Base-by-base conservation (phyloP, 768 basidiomycete species). In the Lepiota venenata region DNA sequence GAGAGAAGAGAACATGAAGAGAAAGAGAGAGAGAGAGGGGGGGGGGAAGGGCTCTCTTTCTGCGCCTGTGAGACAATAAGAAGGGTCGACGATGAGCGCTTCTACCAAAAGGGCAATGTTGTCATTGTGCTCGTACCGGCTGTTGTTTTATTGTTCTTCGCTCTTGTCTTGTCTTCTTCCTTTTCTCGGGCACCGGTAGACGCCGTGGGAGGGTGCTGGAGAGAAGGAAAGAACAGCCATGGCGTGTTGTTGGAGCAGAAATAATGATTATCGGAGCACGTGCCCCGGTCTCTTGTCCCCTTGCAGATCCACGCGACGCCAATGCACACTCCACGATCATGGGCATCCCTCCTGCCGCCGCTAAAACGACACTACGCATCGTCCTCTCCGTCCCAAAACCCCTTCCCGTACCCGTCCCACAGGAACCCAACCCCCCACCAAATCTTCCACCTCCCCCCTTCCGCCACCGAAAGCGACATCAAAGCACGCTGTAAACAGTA, bases 1-100 rank as follows among this genome's bases (percentile, higher is more conserved):
- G 86, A 88, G 82, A 63, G 69, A 68, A 68, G 74, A 78, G 68
- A 80, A 70, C 85, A 88, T 87, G 74, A 69, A 72, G 69, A 70
- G 66, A 71, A 49, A 63, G 61, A 55, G 55, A 45, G 54, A 47
- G 39, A 39, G 40, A 56, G 57, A 58, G 55, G 56, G 5, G 25
- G 53, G 58, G 57, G 60, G 21, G 53, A 20, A 20, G 20, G 8
- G 27, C 46, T 54, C 46, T 25, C 8, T 32, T 9, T 55, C 37
- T 55, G 46, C 22, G 47, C 32, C 53, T 55, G 45, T 12, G 46
- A 29, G 53, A 43, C 32, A 55, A 55, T 55, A 55, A 55, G 46
- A 47, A 55, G 21, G 12, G 37, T 35, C 27, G 16, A 8, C 4
- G 2, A 35, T 39, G 21, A 47, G 10, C 37, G 36, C 44, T 15